Base-by-base conservation (phyloP, 2,329 filamentous ascomycete genomes). In the Fusarium robinianum region DNA sequence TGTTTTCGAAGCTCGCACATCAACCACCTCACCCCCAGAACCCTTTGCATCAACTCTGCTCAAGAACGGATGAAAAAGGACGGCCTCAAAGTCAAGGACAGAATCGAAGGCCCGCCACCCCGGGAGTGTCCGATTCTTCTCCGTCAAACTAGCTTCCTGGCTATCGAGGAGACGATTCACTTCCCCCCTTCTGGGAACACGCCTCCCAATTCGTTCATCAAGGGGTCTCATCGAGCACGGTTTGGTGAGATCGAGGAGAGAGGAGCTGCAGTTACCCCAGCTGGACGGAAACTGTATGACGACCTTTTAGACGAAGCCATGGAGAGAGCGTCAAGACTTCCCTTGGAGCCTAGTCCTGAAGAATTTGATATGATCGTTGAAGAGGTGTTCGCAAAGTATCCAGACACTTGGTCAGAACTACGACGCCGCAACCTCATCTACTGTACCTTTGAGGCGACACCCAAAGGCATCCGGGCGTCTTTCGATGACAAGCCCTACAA, bases 201-300 rank as follows among this genome's bases (percentile, higher is more conserved):
- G 1, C 41, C n/a, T 3, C 32, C 53, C 41, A 53, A 12, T 12
- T 8, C 16, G 6, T 40, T 64, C 1, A 57, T 66, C 5, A 42
- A 59, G 2, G 72, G 72, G 2, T 68, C 63, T 0, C 76, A 80
- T 37, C 74, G 66, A 5, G 75, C 76, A 1, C 65, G 76, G 0
- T 79, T 79, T 22, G 77, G 76, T 0, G 77, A 80, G 54, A 71
- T 79, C 6, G 76, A 80, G 51, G 72, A 80, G 52, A 67, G 77
- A 3, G 77, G 77, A 0, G 73, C 71, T 4, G 76, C 76, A 0
- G 62, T 79, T 6, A 79, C 76, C 0, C 61, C 57, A 0, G 62
- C 67, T 3, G 76, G 77, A 0, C 63, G 76, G 2, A 50, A 57
- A 3, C 46, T 77, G 1, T 79, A 79, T 18, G 76, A 79, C 47